A percentile compares a stretch with the other conserved stretches of the same genome.
Evolutionary conservation across 441 rosid species (phyloP).

Genomic region (Gossypium trilobum): DNA sequence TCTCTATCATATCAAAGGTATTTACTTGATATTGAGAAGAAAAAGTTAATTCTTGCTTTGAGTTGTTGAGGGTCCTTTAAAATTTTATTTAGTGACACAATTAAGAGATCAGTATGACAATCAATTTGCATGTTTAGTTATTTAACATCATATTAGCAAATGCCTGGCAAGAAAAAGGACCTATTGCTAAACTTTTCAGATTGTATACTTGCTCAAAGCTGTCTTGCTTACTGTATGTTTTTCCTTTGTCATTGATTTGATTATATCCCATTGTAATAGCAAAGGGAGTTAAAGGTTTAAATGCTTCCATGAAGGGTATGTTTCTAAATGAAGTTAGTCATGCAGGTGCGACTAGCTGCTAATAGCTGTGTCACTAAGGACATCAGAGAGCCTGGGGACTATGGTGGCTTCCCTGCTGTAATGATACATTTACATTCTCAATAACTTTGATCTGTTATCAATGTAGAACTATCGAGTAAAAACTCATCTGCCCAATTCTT

Average conservation of each 20-base stretch:
- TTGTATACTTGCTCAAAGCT: not conserved
- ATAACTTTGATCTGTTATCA: not conserved
- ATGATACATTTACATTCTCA: conserved; percentile 16
- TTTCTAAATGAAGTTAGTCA: conserved; percentile 5
- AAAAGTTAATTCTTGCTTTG: not conserved
- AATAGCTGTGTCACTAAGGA: conserved; percentile 60
- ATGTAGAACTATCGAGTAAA: not conserved
- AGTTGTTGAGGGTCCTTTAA: not conserved
- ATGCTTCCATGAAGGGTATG: not conserved
- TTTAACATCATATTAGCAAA: not conserved
- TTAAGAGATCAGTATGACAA: not conserved
- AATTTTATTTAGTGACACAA: not conserved
- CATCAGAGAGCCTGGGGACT: conserved; percentile 59
- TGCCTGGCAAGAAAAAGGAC: not conserved
- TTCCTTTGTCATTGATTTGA: not conserved
- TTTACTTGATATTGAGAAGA: conserved; percentile 1
- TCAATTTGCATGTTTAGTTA: not conserved
- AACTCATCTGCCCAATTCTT: not conserved
- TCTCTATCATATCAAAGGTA: conserved; percentile 58
- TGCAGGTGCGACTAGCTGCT: conserved; percentile 62
- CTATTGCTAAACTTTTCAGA: not conserved
- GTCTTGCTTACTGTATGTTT: not conserved
- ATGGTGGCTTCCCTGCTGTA: conserved; percentile 78
- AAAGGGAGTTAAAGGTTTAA: not conserved
- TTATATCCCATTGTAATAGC: not conserved